Percentiles rank a stretch among this genome's conserved stretches.
Evolutionary conservation across 1,139 yeast genomes (phyloP).

Genomic region (Arxiozyma bovina): DNA sequence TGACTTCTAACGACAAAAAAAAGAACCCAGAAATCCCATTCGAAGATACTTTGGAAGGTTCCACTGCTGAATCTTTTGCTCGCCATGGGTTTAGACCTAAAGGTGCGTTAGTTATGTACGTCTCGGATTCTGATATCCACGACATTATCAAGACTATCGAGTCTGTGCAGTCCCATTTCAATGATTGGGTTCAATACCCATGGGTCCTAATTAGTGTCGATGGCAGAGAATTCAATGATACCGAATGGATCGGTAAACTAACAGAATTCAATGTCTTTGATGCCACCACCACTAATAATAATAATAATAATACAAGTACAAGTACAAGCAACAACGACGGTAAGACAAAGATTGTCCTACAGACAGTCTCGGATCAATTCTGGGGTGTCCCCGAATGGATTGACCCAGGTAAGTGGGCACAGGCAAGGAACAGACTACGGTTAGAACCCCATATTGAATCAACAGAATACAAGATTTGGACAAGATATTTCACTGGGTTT

Average conservation of each 20-base stretch:
- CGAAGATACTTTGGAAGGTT: constrained; percentile 5
- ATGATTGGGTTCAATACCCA: constrained; percentile 52
- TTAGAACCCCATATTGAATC: constrained; percentile 55
- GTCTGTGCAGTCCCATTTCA: constrained; percentile 63
- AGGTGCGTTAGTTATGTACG: constrained; percentile 56
- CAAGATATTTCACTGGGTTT: constrained; percentile 83
- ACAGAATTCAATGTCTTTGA: constrained; percentile 15
- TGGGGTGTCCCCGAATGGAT: constrained; percentile 55
- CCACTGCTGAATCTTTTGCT: constrained; percentile 7
- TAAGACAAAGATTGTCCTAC: not conserved
- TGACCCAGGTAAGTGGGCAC: constrained; percentile 48
- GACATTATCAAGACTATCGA: constrained; percentile 51
- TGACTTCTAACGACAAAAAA: too few species aligned
- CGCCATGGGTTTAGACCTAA: constrained; percentile 35
- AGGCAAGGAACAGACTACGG: constrained; percentile 42
- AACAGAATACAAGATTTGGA: constrained; percentile 69
- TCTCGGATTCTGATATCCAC: constrained; percentile 46
- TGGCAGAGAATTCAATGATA: constrained; percentile 33
- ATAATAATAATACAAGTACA: too few species aligned
- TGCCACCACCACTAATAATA: not conserved
- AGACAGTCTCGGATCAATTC: constrained; percentile 1
- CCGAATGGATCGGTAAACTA: constrained; percentile 41
- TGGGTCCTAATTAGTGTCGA: constrained; percentile 54
- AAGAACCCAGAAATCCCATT: not conserved
- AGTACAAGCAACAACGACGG: not conserved